These are phyloP conservation scores for Alisma plantagoaquatica DNA, from an alignment of 106 monocot genomes.

Conservation along the genomic window DNA sequence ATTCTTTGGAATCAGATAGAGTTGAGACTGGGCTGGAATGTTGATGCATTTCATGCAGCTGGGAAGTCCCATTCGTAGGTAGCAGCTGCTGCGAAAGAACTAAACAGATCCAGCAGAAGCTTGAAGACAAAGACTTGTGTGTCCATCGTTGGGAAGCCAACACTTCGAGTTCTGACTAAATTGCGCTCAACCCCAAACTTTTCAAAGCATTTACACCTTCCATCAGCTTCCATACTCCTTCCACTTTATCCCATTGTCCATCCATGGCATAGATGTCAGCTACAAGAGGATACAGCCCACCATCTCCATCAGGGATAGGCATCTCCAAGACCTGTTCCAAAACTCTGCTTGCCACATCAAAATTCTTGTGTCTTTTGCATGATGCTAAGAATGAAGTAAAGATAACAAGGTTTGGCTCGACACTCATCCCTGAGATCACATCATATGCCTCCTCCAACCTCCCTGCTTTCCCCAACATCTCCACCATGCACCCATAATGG, in stretches of 20 bases:
- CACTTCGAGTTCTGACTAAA: slow-evolving; percentile 18
- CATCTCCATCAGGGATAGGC: slow-evolving; percentile 22
- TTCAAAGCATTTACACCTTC: slow-evolving; percentile 37
- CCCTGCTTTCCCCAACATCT: slow-evolving; percentile 50
- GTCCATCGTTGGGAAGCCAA: too few species aligned
- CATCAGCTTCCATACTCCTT: slow-evolving; percentile 48
- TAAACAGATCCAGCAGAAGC: too few species aligned
- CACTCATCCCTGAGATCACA: slow-evolving; percentile 38
- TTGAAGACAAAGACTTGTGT: too few species aligned
- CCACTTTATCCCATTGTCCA: slow-evolving; percentile 49
- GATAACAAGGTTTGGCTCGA: slow-evolving; percentile 57
- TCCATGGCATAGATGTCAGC: slow-evolving; percentile 64
- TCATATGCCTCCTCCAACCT: slow-evolving; percentile 45
- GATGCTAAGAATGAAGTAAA: slow-evolving; percentile 43
- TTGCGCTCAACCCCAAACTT: slow-evolving; percentile 38
- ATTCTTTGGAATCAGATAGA: too few species aligned
- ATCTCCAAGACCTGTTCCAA: slow-evolving; percentile 25
- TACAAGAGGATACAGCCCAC: slow-evolving; percentile 49
- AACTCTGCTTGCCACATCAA: slow-evolving; percentile 43
- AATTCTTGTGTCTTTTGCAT: slow-evolving; percentile 49
- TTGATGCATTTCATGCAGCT: too few species aligned
- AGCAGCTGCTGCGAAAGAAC: too few species aligned
- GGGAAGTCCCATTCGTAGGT: too few species aligned
- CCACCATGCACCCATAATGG: slow-evolving; percentile 75
- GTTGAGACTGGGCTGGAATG: too few species aligned